These are phyloP conservation scores for Pseudogymnoascus sp. DNA, from an alignment of 2,329 filamentous ascomycete species.

Conservation along the genomic window DNA sequence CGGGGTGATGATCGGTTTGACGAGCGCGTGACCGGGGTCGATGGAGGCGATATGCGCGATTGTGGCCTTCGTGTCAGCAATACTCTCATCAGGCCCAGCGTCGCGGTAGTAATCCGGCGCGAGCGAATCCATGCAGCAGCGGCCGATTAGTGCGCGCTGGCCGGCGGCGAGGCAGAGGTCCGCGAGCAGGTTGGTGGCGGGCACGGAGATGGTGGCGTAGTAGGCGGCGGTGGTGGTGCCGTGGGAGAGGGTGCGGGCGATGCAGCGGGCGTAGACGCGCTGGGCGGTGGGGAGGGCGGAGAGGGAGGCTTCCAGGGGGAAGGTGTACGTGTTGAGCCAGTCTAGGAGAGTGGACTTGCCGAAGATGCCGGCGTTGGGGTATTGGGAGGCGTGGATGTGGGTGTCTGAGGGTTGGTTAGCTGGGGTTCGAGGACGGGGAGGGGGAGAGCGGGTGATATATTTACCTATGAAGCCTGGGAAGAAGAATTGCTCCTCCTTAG, in stretches of 20 bases:
- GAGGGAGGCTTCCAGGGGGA: constrained; percentile 80
- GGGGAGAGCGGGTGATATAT: constrained; percentile 19
- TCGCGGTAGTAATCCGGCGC: constrained; percentile 78
- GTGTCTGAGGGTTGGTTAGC: constrained; percentile 58
- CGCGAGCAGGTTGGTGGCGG: constrained; percentile 84
- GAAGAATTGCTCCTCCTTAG: constrained; percentile 58
- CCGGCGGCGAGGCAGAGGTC: constrained; percentile 72
- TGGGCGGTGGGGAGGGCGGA: constrained; percentile 54
- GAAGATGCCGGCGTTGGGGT: constrained; percentile 89
- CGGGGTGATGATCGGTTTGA: constrained; percentile 75
- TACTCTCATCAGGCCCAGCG: constrained; percentile 49
- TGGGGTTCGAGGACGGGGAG: neutral
- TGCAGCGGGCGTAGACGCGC: constrained; percentile 68
- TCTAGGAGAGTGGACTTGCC: constrained; percentile 87
- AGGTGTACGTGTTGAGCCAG: constrained; percentile 93
- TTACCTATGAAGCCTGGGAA: constrained; percentile 76
- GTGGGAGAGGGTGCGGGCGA: constrained; percentile 74
- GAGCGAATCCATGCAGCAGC: constrained; percentile 88
- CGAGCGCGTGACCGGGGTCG: constrained; percentile 57
- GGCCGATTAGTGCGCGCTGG: constrained; percentile 83
- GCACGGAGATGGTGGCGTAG: constrained; percentile 82
- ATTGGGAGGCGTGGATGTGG: constrained; percentile 91
- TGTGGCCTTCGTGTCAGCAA: constrained; percentile 49
- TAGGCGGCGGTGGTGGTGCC: constrained; percentile 95
- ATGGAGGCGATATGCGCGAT: constrained; percentile 61